Evolutionary conservation across 768 basidiomycete genomes (phyloP).

Genomic region (Pleurotus ostreatus): DNA sequence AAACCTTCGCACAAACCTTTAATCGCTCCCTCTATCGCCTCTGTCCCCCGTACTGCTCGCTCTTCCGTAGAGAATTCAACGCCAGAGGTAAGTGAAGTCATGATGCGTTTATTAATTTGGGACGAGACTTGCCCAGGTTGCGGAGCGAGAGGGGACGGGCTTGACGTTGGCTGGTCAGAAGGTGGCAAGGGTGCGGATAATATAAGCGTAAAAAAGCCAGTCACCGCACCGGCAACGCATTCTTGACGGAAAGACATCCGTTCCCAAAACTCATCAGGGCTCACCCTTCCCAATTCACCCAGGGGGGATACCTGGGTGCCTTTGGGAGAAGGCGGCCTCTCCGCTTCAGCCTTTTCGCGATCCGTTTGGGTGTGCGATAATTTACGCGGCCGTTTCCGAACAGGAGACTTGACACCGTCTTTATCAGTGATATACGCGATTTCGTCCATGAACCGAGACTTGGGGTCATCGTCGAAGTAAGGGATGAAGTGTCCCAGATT

Average conservation of each 20-base stretch:
- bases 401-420: slow-evolving; percentile 55
- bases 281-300: slow-evolving; percentile 58
- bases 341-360: slow-evolving; percentile 15
- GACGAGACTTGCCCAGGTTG: slow-evolving; percentile 60
- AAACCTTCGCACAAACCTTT: slow-evolving; percentile 71
- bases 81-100: slow-evolving; percentile 63
- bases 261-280: slow-evolving; percentile 90
- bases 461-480: slow-evolving; percentile 95
- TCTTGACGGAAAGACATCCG: slow-evolving; percentile 96
- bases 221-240: slow-evolving; percentile 85
- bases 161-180: slow-evolving; percentile 3
- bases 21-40: slow-evolving; percentile 65
- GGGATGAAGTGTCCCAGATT: slow-evolving; percentile 79
- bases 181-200: slow-evolving; percentile 28
- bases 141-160: slow-evolving; percentile 40
- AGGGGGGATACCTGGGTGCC: slow-evolving; percentile 17
- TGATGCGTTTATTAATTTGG: slow-evolving; percentile 66
- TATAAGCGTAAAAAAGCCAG: slow-evolving; percentile 85
- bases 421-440: slow-evolving; percentile 70
- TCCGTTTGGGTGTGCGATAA: slow-evolving; percentile 22
- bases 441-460: slow-evolving; percentile 90
- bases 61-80: slow-evolving; percentile 75
- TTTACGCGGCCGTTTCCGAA: slow-evolving; percentile 52
- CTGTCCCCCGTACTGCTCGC: slow-evolving; percentile 63
- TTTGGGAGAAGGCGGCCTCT: slow-evolving; percentile 12